Evolutionary conservation across 1,139 yeast genomes (phyloP), one percentile per base, ranked within the genome.

Genomic region (Saccharomyces uvarum): DNA sequence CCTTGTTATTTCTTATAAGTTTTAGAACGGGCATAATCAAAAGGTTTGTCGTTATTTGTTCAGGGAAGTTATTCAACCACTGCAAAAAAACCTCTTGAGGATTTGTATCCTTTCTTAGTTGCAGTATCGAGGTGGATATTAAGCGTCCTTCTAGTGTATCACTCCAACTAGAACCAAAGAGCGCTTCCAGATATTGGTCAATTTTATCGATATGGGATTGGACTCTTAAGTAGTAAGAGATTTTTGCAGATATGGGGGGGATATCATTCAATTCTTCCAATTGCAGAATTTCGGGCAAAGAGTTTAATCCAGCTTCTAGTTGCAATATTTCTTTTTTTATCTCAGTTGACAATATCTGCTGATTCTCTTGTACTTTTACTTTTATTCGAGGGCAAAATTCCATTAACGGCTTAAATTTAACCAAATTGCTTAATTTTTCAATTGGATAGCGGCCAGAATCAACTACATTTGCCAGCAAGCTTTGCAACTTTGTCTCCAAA

Each of bases 161-260:
- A 51, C 73, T 75, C 97, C 97, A 91, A 31, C 84, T 86, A 13
- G 74, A 65, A 0, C 97, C 96, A 9, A 91, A 74, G 1, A 83
- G 75, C 13, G 75, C 66, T 51, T 79, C 81, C 7, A 83, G 71
- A 47, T 80, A 73, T 9, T 69, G 63, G 54, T 75, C 64, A 28
- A 81, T 67, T 47, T 69, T 68, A 11, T 71, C 68, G 2, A 82
- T 62, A 54, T 77, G 79, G 27, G 69, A 61, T 42, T 73, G 76
- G 9, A 81, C 71, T 59, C 82, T 84, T 26, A 71, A 72, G 14
- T 77, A 76, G 82, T 85, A 79, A 2, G 78, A 66, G 6, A 83
- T 65, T 0, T 77, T 68, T 0, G 81, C 75, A 1, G 84, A 70
- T 14, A 76, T 70, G 0, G 73, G 66, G 0, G 87, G 81, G 4